Base-by-base conservation (phyloP, 106 monocot genomes). In the Apostasia shenzhenica region DNA sequence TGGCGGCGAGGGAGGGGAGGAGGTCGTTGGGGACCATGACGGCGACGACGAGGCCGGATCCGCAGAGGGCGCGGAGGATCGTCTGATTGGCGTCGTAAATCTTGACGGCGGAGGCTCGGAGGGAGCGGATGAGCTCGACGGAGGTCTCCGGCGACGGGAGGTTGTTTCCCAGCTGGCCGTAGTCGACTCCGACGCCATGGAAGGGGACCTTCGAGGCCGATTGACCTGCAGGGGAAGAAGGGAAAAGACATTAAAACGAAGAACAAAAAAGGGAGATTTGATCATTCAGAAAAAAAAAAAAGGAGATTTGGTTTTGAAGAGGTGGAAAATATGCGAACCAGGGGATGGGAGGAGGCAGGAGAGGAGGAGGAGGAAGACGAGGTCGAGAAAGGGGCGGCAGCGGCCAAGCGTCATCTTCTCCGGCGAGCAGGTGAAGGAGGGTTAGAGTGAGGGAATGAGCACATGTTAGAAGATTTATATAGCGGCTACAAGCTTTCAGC, bases 11-110 rank as follows among this genome's bases (percentile, higher is more conserved):
- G 77, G 70, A 58, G 48, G 99, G 79, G 83, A 99, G 87, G 70
- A 85, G 71, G 54, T 85, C 47, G 76, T 99, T 99, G 70, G 90
- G 99, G 54, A 93, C 76, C 99, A 88, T 93, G 85, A 93, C 74
- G 71, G 99, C 85, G 65, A 83, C 83, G 9, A 61, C 60, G 56
- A 93, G 58, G 43, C 67, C 50, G 47, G 93, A 80, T 57, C 69
- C 57, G 46, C 89, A 69, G 76, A 99, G 85, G 55, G 87, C 74
- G 58, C 58, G 8, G 52, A 93, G 87, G 77, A 99, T 87, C 67
- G 64, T 46, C 5, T 90, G 75, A 79, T 85, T 88, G 74, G 93
- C 93, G 74, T 90, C 90, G 80, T 99, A 93, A 67, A 93, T 75
- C 81, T 90, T 99, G 42, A 99, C 93, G 43, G 80, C 67, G 11